phyloP scores from a whole-genome alignment of 495 filamentous ascomycete species.

The Annulohypoxylon bovei region DNA sequence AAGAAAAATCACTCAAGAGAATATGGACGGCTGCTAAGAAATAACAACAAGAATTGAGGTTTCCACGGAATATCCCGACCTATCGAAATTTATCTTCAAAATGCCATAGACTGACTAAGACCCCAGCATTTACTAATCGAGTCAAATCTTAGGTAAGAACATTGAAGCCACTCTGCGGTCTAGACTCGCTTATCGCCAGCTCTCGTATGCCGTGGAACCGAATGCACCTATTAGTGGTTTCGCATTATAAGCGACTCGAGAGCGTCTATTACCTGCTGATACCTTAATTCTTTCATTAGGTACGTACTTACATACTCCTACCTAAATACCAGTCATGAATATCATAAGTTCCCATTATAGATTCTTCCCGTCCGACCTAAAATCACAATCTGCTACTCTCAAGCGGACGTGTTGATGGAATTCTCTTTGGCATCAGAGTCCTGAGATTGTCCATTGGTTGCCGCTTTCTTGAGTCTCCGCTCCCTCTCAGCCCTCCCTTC shows the following conservation, averaged over 20 bases:
- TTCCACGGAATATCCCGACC: neutral
- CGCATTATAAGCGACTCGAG: too few relatives aligned
- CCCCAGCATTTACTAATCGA: neutral
- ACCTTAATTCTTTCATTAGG: too few relatives aligned
- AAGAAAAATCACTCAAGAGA: neutral
- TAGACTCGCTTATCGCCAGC: neutral
- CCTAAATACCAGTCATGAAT: neutral
- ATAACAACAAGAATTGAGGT: neutral
- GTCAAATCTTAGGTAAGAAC: neutral
- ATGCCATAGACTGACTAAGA: neutral
- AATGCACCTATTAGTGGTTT: neutral
- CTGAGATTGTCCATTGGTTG: slow-evolving; percentile 4
- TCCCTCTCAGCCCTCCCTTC: slow-evolving; percentile 56
- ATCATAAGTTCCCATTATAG: neutral
- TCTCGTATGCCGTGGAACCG: neutral
- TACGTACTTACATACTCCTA: too few relatives aligned
- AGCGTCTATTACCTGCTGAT: too few relatives aligned
- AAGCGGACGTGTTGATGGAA: slow-evolving; percentile 20
- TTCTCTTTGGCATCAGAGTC: slow-evolving; percentile 12
- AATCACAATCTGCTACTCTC: neutral
- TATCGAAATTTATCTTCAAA: neutral
- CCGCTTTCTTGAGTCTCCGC: slow-evolving; percentile 22
- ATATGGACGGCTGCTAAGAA: neutral
- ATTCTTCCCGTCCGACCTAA: neutral
- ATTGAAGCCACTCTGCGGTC: neutral